phyloP scores from a whole-genome alignment of 495 filamentous ascomycete genomes.

The Talaromyces wortmannii region DNA sequence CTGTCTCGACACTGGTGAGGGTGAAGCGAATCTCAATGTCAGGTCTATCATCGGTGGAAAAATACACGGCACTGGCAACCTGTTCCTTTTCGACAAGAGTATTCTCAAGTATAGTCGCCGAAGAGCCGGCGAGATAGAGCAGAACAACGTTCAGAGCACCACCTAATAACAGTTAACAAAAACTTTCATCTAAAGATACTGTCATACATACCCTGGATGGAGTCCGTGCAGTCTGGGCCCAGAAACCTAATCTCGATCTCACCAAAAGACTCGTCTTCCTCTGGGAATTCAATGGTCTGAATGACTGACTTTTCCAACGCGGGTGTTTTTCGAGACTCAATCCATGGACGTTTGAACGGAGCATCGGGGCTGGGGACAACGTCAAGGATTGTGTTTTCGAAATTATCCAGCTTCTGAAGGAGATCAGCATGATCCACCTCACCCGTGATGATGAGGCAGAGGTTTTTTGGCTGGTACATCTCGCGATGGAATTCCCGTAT shows the following conservation, averaged over 20 bases:
- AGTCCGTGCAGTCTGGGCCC: constrained; percentile 70
- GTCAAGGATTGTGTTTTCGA: constrained; percentile 79
- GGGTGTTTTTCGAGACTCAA: constrained; percentile 74
- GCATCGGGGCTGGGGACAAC: constrained; percentile 67
- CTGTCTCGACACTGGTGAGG: constrained; percentile 77
- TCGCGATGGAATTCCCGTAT: constrained; percentile 89
- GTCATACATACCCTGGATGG: constrained; percentile 41
- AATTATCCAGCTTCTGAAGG: constrained; percentile 71
- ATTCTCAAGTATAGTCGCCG: constrained; percentile 86
- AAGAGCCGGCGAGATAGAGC: constrained; percentile 84
- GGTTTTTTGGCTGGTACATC: constrained; percentile 98
- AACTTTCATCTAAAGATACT: neutral
- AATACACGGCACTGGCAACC: constrained; percentile 74
- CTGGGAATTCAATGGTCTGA: constrained; percentile 83
- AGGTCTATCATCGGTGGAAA: constrained; percentile 69
- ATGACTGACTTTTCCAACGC: constrained; percentile 60
- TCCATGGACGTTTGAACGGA: constrained; percentile 84
- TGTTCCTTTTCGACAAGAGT: constrained; percentile 90
- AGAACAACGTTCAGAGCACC: constrained; percentile 71
- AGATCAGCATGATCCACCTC: constrained; percentile 81
- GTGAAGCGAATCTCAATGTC: constrained; percentile 76
- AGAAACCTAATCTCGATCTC: constrained; percentile 80
- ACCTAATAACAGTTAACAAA: constrained; percentile 24
- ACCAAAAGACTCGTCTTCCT: constrained; percentile 90
- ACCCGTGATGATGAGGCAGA: constrained; percentile 84